Conservation (phyloP, 176 grass and related monocot species). For the Urochloa ruziziensis region DNA sequence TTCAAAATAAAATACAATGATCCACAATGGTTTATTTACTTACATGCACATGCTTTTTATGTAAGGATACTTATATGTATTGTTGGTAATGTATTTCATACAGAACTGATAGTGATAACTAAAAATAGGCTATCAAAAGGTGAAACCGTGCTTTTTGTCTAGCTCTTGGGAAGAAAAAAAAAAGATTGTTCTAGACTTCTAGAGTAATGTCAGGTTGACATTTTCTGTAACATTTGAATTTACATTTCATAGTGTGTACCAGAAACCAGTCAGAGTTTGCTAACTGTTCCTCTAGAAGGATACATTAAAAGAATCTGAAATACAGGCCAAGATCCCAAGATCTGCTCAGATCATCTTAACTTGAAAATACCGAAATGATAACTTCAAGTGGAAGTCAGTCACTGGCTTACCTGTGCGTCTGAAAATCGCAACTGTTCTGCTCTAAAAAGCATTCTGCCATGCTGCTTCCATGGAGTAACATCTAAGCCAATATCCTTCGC, state of each 20-base stretch:
- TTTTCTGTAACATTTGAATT: background rate
- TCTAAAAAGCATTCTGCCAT: conserved; percentile 47
- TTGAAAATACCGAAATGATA: background rate
- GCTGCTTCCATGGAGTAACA: conserved; percentile 24
- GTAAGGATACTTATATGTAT: background rate
- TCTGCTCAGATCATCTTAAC: background rate
- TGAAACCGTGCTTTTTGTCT: background rate
- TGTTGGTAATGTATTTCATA: background rate
- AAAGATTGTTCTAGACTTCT: background rate
- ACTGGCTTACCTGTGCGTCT: conserved; percentile 72
- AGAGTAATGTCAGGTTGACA: background rate
- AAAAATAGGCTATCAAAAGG: background rate
- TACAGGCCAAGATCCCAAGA: background rate
- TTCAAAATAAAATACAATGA: background rate
- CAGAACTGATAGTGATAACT: background rate
- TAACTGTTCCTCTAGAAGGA: background rate
- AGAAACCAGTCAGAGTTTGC: background rate
- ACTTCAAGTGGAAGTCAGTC: background rate
- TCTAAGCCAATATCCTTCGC: conserved; percentile 42
- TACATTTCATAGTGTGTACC: background rate
- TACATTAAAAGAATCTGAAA: background rate
- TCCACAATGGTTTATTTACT: background rate
- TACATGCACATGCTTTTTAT: background rate
- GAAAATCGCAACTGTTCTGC: conserved; percentile 84
- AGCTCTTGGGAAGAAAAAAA: background rate